Evolutionary conservation across 352 stramenopile species (phyloP).

Genomic region (Aphanomyces cochlioides): DNA sequence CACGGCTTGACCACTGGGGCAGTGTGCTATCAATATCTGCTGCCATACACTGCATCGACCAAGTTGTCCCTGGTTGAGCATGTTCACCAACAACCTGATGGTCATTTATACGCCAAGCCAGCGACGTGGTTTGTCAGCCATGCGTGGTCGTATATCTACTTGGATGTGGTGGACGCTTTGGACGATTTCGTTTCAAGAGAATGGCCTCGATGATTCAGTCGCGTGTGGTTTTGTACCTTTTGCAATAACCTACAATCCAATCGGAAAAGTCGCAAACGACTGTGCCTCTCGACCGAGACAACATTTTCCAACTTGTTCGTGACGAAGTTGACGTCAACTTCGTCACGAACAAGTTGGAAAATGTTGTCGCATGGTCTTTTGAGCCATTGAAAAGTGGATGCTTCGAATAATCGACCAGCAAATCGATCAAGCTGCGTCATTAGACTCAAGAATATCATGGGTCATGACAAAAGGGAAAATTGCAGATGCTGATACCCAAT

Average conservation of each 20-base stretch:
- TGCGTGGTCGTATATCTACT: background rate
- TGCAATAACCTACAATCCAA: conserved; percentile 12
- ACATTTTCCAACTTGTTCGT: background rate
- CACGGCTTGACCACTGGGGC: background rate
- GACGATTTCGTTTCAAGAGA: background rate
- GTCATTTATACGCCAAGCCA: background rate
- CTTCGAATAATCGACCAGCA: background rate
- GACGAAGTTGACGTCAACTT: conserved; percentile 8
- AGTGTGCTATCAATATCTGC: conserved; percentile 9
- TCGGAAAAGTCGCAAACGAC: background rate
- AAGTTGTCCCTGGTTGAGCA: conserved; percentile 18
- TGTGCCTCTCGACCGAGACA: background rate
- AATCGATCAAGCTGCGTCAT: background rate
- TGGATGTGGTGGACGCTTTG: background rate
- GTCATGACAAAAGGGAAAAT: background rate
- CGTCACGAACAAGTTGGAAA: background rate
- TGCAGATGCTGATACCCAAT: background rate
- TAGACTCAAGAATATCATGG: background rate
- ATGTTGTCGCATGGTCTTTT: conserved; percentile 14
- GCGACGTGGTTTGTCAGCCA: conserved; percentile 8
- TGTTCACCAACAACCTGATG: background rate
- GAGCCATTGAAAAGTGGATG: background rate
- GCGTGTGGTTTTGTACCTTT: conserved; percentile 7
- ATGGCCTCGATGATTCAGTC: background rate
- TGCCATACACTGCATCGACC: background rate